phyloP scores from a whole-genome alignment of 805 yeast species.

The Wickerhamomyces canadensis region DNA sequence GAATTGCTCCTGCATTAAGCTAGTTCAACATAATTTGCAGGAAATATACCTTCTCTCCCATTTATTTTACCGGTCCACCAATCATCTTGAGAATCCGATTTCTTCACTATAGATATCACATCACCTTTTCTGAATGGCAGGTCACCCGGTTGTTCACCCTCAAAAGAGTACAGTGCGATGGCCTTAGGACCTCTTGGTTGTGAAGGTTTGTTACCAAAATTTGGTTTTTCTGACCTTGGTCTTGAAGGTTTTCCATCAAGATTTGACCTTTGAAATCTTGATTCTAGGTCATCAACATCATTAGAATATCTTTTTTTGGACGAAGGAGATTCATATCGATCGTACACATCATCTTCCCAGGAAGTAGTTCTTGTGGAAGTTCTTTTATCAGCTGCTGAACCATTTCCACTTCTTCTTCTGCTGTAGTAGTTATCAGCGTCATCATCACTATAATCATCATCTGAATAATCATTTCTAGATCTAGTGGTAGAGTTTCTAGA shows the following conservation, averaged over 20 bases:
- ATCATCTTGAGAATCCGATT: constrained; percentile 84
- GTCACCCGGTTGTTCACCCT: constrained; percentile 93
- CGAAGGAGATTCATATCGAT: constrained; percentile 34
- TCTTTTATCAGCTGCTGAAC: constrained; percentile 5
- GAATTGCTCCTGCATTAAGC: constrained; percentile 19
- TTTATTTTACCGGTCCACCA: constrained; percentile 98
- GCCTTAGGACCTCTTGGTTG: constrained; percentile 60
- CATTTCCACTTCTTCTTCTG: constrained; percentile 18
- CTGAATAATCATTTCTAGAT: constrained; percentile 14
- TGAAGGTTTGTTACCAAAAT: constrained; percentile 23
- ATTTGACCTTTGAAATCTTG: constrained; percentile 35
- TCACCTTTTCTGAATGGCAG: constrained; percentile 93
- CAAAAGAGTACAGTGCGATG: constrained; percentile 81
- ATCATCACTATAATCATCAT: constrained; percentile 30
- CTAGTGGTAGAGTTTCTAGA: constrained; percentile 20
- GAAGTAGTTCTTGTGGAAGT: constrained; percentile 32
- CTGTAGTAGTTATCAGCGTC: constrained; percentile 38
- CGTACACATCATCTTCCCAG: constrained; percentile 90
- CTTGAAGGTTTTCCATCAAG: constrained; percentile 34
- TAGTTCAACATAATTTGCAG: constrained; percentile 92
- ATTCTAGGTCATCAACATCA: constrained; percentile 33
- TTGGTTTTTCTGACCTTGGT: constrained; percentile 38
- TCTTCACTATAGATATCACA: constrained; percentile 78
- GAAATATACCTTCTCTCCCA: constrained; percentile 87
- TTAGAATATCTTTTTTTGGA: constrained; percentile 8